Evolutionary conservation across 2,329 filamentous ascomycete genomes (phyloP).

Genomic region (Exophiala lecanii-corni): DNA sequence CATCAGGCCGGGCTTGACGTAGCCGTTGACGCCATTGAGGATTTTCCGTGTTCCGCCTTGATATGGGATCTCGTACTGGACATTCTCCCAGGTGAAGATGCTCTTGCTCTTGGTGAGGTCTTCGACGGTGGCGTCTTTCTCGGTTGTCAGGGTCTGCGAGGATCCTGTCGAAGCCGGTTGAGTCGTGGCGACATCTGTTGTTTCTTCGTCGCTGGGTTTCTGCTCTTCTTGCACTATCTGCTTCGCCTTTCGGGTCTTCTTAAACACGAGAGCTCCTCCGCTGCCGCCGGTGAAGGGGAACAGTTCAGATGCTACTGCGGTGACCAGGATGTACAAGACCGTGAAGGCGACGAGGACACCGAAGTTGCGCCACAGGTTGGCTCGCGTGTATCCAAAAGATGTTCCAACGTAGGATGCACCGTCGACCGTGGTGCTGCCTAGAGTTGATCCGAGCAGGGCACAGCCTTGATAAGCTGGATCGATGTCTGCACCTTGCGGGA

Average conservation of each 20-base stretch:
- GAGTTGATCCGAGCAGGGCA: slow-evolving; percentile 52
- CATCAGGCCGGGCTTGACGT: slow-evolving; percentile 74
- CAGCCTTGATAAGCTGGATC: slow-evolving; percentile 59
- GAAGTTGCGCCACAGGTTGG: slow-evolving; percentile 67
- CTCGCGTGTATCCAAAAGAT: slow-evolving; percentile 49
- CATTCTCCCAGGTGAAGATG: slow-evolving; percentile 66
- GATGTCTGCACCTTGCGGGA: slow-evolving; percentile 55
- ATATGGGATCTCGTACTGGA: slow-evolving; percentile 69
- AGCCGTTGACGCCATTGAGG: slow-evolving; percentile 67
- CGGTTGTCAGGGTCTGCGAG: slow-evolving; percentile 34
- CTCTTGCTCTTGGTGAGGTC: slow-evolving; percentile 55
- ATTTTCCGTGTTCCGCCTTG: slow-evolving; percentile 58
- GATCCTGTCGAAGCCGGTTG: slow-evolving; percentile 26
- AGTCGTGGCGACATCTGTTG: slow-evolving; percentile 30
- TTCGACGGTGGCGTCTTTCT: slow-evolving; percentile 40
- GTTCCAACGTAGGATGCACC: slow-evolving; percentile 53
- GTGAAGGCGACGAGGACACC: slow-evolving; percentile 72
- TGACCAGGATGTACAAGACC: slow-evolving; percentile 68
- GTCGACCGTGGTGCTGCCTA: slow-evolving; percentile 48
- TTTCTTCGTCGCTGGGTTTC: slow-evolving; percentile 55
- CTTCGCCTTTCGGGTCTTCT: slow-evolving; percentile 60
- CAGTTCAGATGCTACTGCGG: slow-evolving; percentile 64
- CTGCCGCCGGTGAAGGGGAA: slow-evolving; percentile 52
- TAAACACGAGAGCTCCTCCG: slow-evolving; percentile 68
- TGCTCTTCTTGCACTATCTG: slow-evolving; percentile 44